Percentiles rank a stretch among this genome's conserved stretches.
These are phyloP conservation scores for Debaryomyces coudertii DNA, from an alignment of 1,139 yeast genomes.

Conservation along the genomic window DNA sequence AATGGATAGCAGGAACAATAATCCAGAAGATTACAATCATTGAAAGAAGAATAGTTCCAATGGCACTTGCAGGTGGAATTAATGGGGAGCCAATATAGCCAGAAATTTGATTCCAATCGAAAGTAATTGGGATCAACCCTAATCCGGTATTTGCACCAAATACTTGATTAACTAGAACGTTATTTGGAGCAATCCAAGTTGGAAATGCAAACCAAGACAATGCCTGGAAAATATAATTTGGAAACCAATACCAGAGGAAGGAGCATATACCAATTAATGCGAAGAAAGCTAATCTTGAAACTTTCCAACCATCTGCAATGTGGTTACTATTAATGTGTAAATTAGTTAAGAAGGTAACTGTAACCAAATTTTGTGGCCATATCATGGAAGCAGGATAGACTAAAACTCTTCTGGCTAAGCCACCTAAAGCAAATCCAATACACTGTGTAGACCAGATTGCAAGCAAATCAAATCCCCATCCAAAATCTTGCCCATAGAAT, in stretches of 20 bases:
- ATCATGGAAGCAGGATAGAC: slow-evolving; percentile 58
- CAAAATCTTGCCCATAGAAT: slow-evolving; percentile 47
- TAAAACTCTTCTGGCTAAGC: slow-evolving; percentile 57
- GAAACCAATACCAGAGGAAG: slow-evolving; percentile 40
- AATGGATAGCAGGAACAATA: slow-evolving; percentile 45
- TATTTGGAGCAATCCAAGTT: slow-evolving; percentile 40
- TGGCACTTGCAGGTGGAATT: slow-evolving; percentile 65
- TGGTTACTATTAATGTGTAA: slow-evolving; percentile 44
- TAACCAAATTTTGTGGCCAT: slow-evolving; percentile 62
- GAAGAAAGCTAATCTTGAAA: slow-evolving; percentile 36
- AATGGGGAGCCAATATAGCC: slow-evolving; percentile 62
- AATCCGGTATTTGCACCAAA: slow-evolving; percentile 55
- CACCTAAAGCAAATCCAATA: slow-evolving; percentile 67
- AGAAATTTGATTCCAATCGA: slow-evolving; percentile 50
- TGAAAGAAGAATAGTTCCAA: slow-evolving; percentile 54
- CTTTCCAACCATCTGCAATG: slow-evolving; percentile 41
- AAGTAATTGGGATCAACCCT: slow-evolving; percentile 56
- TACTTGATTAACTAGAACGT: slow-evolving; percentile 45
- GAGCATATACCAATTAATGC: slow-evolving; percentile 25
- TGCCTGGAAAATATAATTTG: slow-evolving; percentile 36
- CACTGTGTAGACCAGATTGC: slow-evolving; percentile 57
- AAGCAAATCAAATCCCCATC: slow-evolving; percentile 53
- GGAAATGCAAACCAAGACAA: slow-evolving; percentile 41
- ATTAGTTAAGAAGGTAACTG: slow-evolving; percentile 56
- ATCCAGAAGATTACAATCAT: slow-evolving; percentile 48